phyloP scores from a whole-genome alignment of 176 grass and related monocot genomes.

The Dendrocalamus sinicus region DNA sequence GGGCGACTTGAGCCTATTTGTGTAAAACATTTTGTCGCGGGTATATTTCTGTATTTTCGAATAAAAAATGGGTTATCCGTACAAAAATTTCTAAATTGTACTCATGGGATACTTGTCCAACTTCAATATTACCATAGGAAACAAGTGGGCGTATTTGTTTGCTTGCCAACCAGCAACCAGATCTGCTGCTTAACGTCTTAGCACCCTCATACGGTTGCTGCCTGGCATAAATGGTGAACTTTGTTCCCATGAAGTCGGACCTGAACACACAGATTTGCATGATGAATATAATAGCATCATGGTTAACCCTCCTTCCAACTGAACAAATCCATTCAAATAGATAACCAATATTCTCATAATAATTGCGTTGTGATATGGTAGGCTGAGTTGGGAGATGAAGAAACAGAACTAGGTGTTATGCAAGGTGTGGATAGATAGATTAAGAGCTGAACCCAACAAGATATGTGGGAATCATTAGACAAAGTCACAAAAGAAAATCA shows the following conservation, averaged over 20 bases:
- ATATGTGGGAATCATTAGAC: not conserved
- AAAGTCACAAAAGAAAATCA: not conserved
- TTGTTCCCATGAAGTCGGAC: conserved; percentile 67
- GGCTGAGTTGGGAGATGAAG: not conserved
- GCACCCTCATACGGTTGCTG: conserved; percentile 41
- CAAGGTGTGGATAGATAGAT: not conserved
- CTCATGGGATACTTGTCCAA: conserved; percentile 51
- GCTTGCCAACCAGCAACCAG: conserved; percentile 39
- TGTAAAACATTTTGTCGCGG: too few species aligned
- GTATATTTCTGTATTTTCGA: too few species aligned
- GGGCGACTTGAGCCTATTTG: too few species aligned
- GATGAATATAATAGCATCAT: not conserved
- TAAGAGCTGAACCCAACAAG: not conserved
- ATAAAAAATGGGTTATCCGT: too few species aligned
- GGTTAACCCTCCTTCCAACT: not conserved
- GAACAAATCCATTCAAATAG: not conserved
- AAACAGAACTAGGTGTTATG: not conserved
- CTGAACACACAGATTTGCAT: conserved; percentile 26
- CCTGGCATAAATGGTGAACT: conserved; percentile 57
- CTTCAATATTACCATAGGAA: conserved; percentile 46
- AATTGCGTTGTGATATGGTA: not conserved
- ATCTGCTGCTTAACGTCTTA: conserved; percentile 52
- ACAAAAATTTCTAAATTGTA: too few species aligned
- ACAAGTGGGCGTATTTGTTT: conserved; percentile 52
- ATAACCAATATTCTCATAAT: not conserved